Evolutionary conservation across 352 stramenopile genomes (phyloP), one percentile per base, ranked within the genome.

Genomic region (Phytopythium delawarense): DNA sequence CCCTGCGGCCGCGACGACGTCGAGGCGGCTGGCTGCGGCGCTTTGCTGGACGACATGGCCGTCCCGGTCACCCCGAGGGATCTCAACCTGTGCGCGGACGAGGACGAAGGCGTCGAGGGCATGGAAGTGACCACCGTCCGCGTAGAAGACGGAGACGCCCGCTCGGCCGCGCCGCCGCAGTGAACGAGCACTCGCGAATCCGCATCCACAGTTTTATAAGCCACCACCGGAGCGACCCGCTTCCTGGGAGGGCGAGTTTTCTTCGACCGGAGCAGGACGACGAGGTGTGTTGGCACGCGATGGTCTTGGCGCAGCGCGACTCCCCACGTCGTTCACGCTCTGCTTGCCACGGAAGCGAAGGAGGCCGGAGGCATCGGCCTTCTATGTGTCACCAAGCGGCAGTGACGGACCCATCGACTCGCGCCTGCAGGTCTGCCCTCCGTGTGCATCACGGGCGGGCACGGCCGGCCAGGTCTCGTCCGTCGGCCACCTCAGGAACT

Each of bases 41-140:
- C 15, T 4, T 18, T 49, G 37, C 7, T 49, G 23, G 39, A 39
- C 54, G 54, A 60, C 54, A 5, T 46, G 54, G 9, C 12, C 23
- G 54, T 60, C 0, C 54, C 54, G 13, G 54, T 60, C 5, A 60
- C 54, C 20, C 54, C 54, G 7, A 13, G 37, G 2, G 54, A 60
- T 7, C 54, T 60, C n/a, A 18, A 4, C 3, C 37, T 60, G 35
- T 42, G 28, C 7, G 44, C 23, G 13, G 28, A 45, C n/a, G 45
- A 62, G 20, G 57, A 62, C 30, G 42, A 62, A 8, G 57, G 20
- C 57, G 42, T 53, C 25, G 45, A 54, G 28, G 23, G 42, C 4
- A 44, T 55, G 40, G 57, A 62, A 7, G 39, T 61, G 35, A 20
- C 34, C 42, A 18, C 34, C 9, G 42, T 15, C 21, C 37, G 23